phyloP scores from a whole-genome alignment of 768 basidiomycete genomes.

The Tulasnella sp. region DNA sequence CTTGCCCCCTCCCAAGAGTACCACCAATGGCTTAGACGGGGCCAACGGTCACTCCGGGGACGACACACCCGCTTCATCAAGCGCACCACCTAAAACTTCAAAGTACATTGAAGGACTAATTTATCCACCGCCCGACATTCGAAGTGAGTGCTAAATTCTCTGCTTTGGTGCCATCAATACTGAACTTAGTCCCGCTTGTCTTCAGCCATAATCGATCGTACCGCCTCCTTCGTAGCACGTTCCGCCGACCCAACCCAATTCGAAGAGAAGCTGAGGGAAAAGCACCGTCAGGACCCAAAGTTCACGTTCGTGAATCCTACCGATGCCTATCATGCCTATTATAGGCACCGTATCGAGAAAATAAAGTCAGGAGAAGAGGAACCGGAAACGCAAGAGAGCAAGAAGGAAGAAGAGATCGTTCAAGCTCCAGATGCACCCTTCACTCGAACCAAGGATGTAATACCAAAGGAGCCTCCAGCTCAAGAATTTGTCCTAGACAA shows the following conservation, averaged over 20 bases:
- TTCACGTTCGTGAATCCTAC: slow-evolving; percentile 97
- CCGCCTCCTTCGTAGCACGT: slow-evolving; percentile 86
- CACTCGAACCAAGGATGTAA: slow-evolving; percentile 44
- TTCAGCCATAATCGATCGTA: slow-evolving; percentile 91
- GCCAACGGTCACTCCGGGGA: slow-evolving; percentile 1
- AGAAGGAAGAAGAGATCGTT: slow-evolving; percentile 51
- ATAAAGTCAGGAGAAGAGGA: slow-evolving; percentile 72
- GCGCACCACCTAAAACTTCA: slow-evolving; percentile 27
- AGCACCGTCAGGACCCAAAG: slow-evolving; percentile 94
- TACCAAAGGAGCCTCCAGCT: slow-evolving; percentile 61
- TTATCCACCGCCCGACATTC: slow-evolving; percentile 37
- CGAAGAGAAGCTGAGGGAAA: slow-evolving; percentile 96
- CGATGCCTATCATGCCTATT: slow-evolving; percentile 99
- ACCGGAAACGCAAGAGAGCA: slow-evolving; percentile 59
- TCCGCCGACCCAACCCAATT: slow-evolving; percentile 93
- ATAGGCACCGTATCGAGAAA: slow-evolving; percentile 87
- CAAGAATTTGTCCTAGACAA: slow-evolving; percentile 84
- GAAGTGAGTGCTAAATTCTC: slow-evolving; percentile 30
- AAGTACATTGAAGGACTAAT: slow-evolving; percentile 36
- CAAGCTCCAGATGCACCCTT: slow-evolving; percentile 38
- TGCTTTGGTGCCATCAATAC: not conserved
- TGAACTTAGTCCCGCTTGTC: not conserved
- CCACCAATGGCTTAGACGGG: not conserved
- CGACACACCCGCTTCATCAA: not conserved
- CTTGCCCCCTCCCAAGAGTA: slow-evolving; percentile 19